Conservation (phyloP, 805 yeast genomes). For the Yarrowia osloensis region DNA sequence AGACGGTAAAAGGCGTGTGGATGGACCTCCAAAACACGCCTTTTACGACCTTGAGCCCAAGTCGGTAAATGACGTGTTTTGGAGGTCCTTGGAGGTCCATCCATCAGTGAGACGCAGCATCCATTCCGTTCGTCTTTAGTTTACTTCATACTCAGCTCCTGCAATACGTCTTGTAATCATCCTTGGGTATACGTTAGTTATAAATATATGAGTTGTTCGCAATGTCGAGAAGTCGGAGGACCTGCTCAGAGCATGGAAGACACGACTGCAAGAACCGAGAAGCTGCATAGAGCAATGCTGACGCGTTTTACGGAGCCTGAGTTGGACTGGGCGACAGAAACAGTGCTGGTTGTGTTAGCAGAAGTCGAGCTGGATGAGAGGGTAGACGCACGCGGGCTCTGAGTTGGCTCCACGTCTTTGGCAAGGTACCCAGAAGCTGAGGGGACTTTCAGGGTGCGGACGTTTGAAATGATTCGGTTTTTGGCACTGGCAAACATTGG, state of each 20-base stretch:
- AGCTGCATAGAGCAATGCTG: too few relatives aligned
- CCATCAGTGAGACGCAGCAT: too few relatives aligned
- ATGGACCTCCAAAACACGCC: too few relatives aligned
- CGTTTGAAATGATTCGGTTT: neutral
- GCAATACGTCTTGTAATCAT: neutral
- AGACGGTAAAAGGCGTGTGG: too few relatives aligned
- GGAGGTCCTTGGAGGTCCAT: too few relatives aligned
- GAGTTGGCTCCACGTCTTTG: neutral
- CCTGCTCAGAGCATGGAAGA: neutral
- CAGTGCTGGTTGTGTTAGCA: neutral
- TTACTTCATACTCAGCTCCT: too few relatives aligned
- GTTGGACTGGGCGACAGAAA: neutral
- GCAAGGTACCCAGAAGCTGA: neutral
- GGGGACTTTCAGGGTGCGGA: neutral
- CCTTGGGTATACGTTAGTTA: neutral
- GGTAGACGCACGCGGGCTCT: neutral
- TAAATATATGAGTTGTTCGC: neutral
- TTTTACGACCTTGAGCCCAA: too few relatives aligned
- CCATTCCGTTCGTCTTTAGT: too few relatives aligned
- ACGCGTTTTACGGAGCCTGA: neutral
- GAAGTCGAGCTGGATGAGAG: neutral
- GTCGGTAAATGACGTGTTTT: too few relatives aligned
- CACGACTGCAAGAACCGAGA: neutral
- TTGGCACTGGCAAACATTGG: slow-evolving; percentile 16
- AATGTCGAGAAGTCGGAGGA: too few relatives aligned